A percentile compares a stretch with the other conserved stretches of the same genome.
phyloP scores from a whole-genome alignment of 805 yeast genomes.

The Komagataella pseudopastoris region DNA sequence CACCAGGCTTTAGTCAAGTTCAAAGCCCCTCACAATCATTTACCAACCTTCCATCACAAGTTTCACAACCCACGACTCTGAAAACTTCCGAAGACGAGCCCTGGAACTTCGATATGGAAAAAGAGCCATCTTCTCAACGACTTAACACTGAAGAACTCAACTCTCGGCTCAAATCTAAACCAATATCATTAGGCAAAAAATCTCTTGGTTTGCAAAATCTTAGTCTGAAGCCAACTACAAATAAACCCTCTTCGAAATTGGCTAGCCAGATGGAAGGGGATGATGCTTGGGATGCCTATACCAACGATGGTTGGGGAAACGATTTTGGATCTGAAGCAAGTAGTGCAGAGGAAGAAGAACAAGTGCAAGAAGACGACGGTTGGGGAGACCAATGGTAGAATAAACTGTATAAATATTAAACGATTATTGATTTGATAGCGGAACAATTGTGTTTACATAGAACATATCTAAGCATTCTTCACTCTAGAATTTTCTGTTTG shows the following conservation, averaged over 20 bases:
- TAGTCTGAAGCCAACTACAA: background rate
- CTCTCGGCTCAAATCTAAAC: background rate
- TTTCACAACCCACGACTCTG: background rate
- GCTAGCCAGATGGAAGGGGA: conserved; percentile 6
- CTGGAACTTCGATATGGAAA: conserved; percentile 1
- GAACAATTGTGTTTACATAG: background rate
- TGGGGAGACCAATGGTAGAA: conserved; percentile 34
- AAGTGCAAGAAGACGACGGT: conserved; percentile 18
- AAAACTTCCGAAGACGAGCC: background rate
- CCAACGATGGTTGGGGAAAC: conserved; percentile 17
- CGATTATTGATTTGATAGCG: background rate
- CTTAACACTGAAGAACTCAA: background rate
- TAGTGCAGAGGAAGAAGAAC: background rate
- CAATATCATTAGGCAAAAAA: conserved; percentile 4
- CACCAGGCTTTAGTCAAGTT: background rate
- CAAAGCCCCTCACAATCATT: background rate
- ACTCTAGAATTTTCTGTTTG: conserved; percentile 26
- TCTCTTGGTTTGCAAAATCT: conserved; percentile 8
- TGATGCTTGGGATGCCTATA: conserved; percentile 7
- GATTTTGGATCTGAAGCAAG: background rate
- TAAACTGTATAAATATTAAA: background rate
- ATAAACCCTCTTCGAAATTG: background rate
- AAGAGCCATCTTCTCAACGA: background rate
- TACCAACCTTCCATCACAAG: background rate
- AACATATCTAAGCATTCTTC: background rate